Conservation (phyloP, 176 grass and related monocot genomes). For the Raddia guianensis region DNA sequence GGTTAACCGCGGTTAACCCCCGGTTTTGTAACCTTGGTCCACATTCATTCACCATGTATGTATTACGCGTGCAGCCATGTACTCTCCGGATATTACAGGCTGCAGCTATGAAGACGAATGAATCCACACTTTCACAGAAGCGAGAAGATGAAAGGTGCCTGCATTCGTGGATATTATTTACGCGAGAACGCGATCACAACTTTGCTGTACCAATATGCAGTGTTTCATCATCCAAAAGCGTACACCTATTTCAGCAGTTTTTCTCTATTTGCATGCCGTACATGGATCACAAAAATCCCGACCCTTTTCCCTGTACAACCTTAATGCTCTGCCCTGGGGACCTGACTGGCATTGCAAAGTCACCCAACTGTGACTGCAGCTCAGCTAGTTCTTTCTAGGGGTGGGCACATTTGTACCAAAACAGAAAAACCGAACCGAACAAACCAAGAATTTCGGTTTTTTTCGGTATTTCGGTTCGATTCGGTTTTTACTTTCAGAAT, state of each 20-base stretch:
- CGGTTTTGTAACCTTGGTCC: no score
- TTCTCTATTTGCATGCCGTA: constrained; percentile 20
- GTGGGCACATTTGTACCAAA: no score
- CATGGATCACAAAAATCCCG: constrained; percentile 82
- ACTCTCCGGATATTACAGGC: background rate
- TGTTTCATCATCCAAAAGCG: constrained; percentile 14
- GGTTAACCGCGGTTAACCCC: no score
- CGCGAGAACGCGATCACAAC: constrained; percentile 18
- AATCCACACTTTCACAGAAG: background rate
- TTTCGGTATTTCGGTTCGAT: no score
- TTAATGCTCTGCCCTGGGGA: constrained; percentile 42
- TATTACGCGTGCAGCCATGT: background rate
- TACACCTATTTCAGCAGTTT: constrained; percentile 22
- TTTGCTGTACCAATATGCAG: constrained; percentile 7
- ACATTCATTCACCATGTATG: background rate
- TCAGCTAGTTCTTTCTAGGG: constrained; percentile 59
- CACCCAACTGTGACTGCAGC: constrained; percentile 52
- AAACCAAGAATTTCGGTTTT: no score
- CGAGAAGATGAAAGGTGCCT: background rate
- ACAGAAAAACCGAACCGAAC: no score
- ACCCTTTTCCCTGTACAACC: constrained; percentile 69
- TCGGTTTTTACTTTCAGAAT: no score
- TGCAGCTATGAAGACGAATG: background rate
- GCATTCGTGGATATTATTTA: constrained; percentile 30
- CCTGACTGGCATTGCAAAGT: constrained; percentile 43